Evolutionary conservation across 2,329 filamentous ascomycete genomes (phyloP).

Genomic region (Didymella sp.): DNA sequence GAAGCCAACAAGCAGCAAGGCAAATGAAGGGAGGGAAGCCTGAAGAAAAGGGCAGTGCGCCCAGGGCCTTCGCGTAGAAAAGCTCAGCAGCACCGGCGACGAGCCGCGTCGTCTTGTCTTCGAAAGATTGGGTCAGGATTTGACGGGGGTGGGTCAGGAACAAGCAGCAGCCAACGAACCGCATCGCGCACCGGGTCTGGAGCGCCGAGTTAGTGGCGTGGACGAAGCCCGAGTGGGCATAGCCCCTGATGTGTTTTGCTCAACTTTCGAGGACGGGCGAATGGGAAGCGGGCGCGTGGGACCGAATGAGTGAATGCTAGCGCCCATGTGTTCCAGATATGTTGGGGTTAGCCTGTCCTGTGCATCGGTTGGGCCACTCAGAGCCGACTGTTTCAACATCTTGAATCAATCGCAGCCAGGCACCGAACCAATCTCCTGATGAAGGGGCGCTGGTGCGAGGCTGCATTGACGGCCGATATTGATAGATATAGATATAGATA

Average conservation of each 20-base stretch:
- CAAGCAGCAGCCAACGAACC: conserved; percentile 29
- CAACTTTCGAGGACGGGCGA: conserved; percentile 16
- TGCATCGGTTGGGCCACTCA: conserved; percentile 24
- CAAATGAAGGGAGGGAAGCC: conserved; percentile 37
- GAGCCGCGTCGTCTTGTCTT: conserved; percentile 36
- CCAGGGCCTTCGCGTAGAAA: conserved; percentile 21
- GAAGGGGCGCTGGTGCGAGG: conserved; percentile 12
- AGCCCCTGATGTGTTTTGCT: conserved; percentile 29
- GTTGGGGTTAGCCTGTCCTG: conserved; percentile 27
- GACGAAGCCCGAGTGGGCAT: conserved; percentile 18
- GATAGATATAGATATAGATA: conserved; percentile 1
- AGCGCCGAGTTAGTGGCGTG: conserved; percentile 12
- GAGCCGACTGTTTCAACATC: conserved; percentile 35
- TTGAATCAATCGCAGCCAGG: conserved; percentile 15
- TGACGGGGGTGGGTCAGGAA: conserved; percentile 32
- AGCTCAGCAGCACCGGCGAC: conserved; percentile 22
- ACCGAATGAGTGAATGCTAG: conserved; percentile 16
- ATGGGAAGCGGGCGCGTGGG: conserved; percentile 20
- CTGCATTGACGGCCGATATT: conserved; percentile 26
- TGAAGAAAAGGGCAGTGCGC: conserved; percentile 33
- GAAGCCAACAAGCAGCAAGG: conserved; percentile 36
- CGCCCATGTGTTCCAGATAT: conserved; percentile 40
- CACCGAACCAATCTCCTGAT: conserved; percentile 22
- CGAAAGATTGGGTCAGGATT: conserved; percentile 35
- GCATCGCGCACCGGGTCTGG: conserved; percentile 18